These are phyloP conservation scores for Clonostachys solani DNA, from an alignment of 2,329 filamentous ascomycete species.

Conservation along the genomic window DNA sequence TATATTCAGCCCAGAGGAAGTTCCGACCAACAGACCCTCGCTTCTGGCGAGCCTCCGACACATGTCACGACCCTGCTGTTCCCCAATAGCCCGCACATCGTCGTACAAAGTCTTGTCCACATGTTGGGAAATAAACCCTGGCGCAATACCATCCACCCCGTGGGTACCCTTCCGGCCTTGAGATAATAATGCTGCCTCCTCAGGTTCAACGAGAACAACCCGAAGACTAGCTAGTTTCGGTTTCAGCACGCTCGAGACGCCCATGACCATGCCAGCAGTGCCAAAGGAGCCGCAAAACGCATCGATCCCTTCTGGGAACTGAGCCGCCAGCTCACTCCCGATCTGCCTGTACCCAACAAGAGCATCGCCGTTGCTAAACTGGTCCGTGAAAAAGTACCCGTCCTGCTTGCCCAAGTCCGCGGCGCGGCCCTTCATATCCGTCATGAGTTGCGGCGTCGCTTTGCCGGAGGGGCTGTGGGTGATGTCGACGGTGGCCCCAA, in stretches of 20 bases:
- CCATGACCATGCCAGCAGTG: constrained; percentile 5
- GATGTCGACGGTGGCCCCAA: constrained; percentile 6
- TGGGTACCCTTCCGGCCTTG: not conserved
- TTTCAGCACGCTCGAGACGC: constrained; percentile 3
- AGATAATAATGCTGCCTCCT: not conserved
- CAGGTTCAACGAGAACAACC: constrained; percentile 3
- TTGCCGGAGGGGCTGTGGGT: constrained; percentile 2
- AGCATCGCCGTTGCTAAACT: constrained; percentile 6
- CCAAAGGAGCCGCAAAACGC: constrained; percentile 7
- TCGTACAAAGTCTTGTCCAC: constrained; percentile 3
- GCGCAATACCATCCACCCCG: constrained; percentile 3
- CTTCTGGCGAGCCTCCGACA: constrained; percentile 2
- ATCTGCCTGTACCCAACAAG: constrained; percentile 5
- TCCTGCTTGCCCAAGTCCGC: constrained; percentile 1
- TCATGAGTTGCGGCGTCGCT: constrained; percentile 5
- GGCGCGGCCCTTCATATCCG: not conserved
- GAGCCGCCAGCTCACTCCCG: constrained; percentile 3
- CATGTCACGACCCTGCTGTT: constrained; percentile 2
- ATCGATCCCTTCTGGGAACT: constrained; percentile 5
- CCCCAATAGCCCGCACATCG: not conserved
- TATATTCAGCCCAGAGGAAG: not conserved
- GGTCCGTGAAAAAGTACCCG: constrained; percentile 2
- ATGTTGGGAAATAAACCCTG: constrained; percentile 1
- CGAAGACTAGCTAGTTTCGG: not conserved
- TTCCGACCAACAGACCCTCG: constrained; percentile 2